A percentile compares a stretch with the other conserved stretches of the same genome.
Evolutionary conservation across 192 early-diverging fungal species (phyloP).

Genomic region (Thamnidium elegans): DNA sequence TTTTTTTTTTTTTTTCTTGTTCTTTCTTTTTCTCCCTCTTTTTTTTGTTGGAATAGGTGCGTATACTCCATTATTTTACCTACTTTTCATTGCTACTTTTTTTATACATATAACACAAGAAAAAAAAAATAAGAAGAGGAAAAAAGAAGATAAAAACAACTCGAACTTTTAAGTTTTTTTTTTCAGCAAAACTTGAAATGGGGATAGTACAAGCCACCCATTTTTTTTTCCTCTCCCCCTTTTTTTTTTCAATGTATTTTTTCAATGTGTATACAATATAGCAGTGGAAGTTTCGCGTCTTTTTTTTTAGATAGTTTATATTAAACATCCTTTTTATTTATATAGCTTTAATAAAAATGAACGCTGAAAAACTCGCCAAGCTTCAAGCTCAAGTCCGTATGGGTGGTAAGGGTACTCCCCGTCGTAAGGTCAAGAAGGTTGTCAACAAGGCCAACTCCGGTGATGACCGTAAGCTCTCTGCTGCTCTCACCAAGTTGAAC

Average conservation of each 20-base stretch:
- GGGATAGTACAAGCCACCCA: slow-evolving; percentile 4
- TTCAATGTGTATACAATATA: not conserved
- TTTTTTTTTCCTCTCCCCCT: not conserved
- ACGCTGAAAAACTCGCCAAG: slow-evolving; percentile 92
- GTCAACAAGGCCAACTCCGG: slow-evolving; percentile 50
- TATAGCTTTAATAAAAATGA: slow-evolving; percentile 47
- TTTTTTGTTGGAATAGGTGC: slow-evolving; percentile 17
- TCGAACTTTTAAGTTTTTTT: too few relatives aligned
- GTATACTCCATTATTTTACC: not conserved
- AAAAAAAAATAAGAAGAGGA: not conserved
- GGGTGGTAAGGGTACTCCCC: slow-evolving; percentile 88
- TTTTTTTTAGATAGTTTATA: not conserved
- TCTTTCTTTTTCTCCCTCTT: not conserved
- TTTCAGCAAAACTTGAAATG: not conserved
- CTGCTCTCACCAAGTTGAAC: slow-evolving; percentile 88
- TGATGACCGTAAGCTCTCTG: slow-evolving; percentile 95
- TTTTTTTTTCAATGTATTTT: not conserved
- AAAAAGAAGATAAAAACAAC: not conserved
- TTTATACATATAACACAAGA: not conserved
- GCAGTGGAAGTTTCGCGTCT: not conserved
- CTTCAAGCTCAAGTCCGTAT: slow-evolving; percentile 87
- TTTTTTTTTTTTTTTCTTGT: not conserved
- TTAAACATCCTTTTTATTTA: not conserved
- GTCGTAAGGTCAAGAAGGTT: slow-evolving; percentile 87
- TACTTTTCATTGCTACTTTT: not conserved